Evolutionary conservation across 164 flowering plant species (phyloP).

Genomic region (Macadamia integrifolia): DNA sequence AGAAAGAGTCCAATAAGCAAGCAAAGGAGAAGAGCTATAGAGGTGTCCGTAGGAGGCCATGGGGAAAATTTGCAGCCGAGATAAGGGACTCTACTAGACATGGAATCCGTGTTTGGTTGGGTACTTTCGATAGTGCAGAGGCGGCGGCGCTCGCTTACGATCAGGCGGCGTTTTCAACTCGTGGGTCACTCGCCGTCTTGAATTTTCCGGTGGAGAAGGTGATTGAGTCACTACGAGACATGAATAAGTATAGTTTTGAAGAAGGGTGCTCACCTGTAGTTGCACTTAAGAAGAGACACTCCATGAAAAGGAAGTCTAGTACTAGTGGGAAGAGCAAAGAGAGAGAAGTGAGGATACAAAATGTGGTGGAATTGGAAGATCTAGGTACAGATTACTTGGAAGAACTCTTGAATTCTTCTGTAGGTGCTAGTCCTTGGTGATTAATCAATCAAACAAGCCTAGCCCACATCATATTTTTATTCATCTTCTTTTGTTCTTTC

Average conservation of each 20-base stretch:
- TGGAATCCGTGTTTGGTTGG: slow-evolving; percentile 68
- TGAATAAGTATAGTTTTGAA: slow-evolving; percentile 18
- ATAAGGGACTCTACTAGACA: slow-evolving; percentile 66
- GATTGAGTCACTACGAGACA: slow-evolving; percentile 37
- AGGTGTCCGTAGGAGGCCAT: slow-evolving; percentile 49
- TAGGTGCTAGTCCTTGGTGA: slow-evolving; percentile 10
- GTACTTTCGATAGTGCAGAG: slow-evolving; percentile 74
- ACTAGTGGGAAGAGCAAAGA: slow-evolving; percentile 21
- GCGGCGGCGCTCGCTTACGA: slow-evolving; percentile 74
- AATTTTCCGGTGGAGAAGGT: slow-evolving; percentile 56
- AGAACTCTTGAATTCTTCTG: slow-evolving; percentile 39
- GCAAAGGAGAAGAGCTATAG: slow-evolving; percentile 22
- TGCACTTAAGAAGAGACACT: slow-evolving; percentile 51
- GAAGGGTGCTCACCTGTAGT: slow-evolving; percentile 54
- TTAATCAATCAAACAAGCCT: neutral
- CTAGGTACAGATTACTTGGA: slow-evolving; percentile 57
- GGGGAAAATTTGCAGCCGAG: slow-evolving; percentile 74
- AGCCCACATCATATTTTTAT: neutral
- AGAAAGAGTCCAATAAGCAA: neutral
- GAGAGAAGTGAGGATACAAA: slow-evolving; percentile 17
- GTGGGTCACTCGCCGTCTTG: slow-evolving; percentile 47
- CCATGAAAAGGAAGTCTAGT: slow-evolving; percentile 27
- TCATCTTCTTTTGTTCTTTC: no score
- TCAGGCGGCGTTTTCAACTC: slow-evolving; percentile 54
- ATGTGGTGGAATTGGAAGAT: slow-evolving; percentile 54